Conservation (phyloP, 768 basidiomycete genomes). For the Pleurotus tuber-regium region DNA sequence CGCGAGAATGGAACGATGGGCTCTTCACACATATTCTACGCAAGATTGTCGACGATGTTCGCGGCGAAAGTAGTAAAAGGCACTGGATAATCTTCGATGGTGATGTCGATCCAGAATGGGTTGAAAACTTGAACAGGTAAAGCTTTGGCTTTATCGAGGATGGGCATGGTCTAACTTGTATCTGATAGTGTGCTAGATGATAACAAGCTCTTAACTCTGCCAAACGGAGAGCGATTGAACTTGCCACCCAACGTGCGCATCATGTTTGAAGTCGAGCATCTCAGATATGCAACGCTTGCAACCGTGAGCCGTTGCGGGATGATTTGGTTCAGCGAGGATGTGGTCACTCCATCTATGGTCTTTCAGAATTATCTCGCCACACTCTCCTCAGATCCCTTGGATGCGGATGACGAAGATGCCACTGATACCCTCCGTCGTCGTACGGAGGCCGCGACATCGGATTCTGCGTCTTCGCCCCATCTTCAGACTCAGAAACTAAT, state of each 20-base stretch:
- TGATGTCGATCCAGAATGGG: slow-evolving; percentile 99
- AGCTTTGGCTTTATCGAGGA: slow-evolving; percentile 5
- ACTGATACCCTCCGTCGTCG: slow-evolving; percentile 63
- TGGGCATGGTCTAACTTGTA: slow-evolving; percentile 8
- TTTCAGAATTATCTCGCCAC: slow-evolving; percentile 85
- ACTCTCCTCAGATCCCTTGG: slow-evolving; percentile 71
- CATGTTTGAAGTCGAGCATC: slow-evolving; percentile 99
- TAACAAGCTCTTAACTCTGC: slow-evolving; percentile 95
- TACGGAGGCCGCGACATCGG: slow-evolving; percentile 40
- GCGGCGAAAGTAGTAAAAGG: slow-evolving; percentile 93
- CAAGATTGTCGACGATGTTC: slow-evolving; percentile 97
- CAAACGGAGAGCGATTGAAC: slow-evolving; percentile 97
- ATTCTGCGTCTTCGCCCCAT: slow-evolving; percentile 56
- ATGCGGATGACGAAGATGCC: slow-evolving; percentile 85
- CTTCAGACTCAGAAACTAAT: slow-evolving; percentile 76
- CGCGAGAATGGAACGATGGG: slow-evolving; percentile 99
- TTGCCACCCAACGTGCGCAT: slow-evolving; percentile 96
- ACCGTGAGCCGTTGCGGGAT: slow-evolving; percentile 99
- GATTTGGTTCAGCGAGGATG: slow-evolving; percentile 99
- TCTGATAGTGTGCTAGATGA: slow-evolving; percentile 88
- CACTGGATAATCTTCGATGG: slow-evolving; percentile 99
- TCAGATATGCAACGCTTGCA: slow-evolving; percentile 94
- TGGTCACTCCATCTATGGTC: slow-evolving; percentile 89
- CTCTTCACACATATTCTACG: slow-evolving; percentile 96
- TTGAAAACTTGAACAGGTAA: slow-evolving; percentile 97